Percentiles rank a stretch among this genome's conserved stretches.
Evolutionary conservation across 2,329 filamentous ascomycete genomes (phyloP).

Genomic region (Paracoccidioides brasiliensis): DNA sequence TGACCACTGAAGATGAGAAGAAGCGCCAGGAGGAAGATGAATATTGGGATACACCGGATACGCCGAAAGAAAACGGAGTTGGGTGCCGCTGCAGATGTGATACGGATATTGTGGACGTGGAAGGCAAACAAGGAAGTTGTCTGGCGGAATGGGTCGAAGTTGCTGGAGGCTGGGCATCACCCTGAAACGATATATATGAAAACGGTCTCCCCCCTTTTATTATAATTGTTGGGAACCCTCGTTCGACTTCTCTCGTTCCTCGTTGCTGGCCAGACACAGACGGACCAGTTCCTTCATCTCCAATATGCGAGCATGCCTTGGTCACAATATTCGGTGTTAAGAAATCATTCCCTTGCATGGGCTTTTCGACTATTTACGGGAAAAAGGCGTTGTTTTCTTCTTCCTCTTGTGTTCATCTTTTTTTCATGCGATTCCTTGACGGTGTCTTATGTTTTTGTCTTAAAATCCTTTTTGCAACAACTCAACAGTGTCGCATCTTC

Average conservation of each 20-base stretch:
- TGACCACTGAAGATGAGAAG: constrained; percentile 67
- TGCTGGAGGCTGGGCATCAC: constrained; percentile 76
- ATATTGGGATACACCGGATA: constrained; percentile 84
- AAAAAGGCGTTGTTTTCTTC: background rate
- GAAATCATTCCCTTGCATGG: background rate
- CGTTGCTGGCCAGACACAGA: too few relatives aligned
- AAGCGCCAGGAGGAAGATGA: constrained; percentile 83
- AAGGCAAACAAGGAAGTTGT: constrained; percentile 94
- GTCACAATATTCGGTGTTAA: background rate
- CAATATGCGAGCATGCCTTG: background rate
- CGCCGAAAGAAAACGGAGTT: constrained; percentile 86
- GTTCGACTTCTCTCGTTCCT: background rate
- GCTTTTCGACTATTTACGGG: background rate
- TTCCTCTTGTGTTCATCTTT: background rate
- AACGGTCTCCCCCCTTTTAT: background rate
- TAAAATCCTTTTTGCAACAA: too few relatives aligned
- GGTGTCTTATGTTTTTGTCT: too few relatives aligned
- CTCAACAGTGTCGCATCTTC: too few relatives aligned
- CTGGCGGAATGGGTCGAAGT: constrained; percentile 94
- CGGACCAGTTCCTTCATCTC: background rate
- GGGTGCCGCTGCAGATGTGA: constrained; percentile 95
- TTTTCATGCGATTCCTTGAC: too few relatives aligned
- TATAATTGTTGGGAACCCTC: background rate
- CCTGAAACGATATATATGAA: constrained; percentile 22
- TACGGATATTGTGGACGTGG: constrained; percentile 92